Conservation (phyloP, 306 rosid species). For the Fragaria nilgerrensis region DNA sequence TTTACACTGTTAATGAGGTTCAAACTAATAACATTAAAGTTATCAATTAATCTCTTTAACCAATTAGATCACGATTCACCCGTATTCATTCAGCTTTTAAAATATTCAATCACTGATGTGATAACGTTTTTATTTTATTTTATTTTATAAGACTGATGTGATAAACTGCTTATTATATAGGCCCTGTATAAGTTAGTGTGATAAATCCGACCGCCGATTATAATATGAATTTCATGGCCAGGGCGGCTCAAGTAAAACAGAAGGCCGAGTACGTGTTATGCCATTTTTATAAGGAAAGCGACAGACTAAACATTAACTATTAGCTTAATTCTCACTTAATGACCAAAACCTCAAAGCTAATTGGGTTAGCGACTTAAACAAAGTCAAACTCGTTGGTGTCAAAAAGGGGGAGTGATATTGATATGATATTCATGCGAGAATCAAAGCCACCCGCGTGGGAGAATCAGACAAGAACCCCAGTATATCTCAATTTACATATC, state of each 20-base stretch:
- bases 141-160: too few species aligned
- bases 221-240: not conserved
- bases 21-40: too few species aligned
- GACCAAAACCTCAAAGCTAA: not conserved
- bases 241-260: not conserved
- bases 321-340: not conserved
- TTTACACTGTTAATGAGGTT: too few species aligned
- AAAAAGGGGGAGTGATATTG: conserved; percentile 11
- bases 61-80: too few species aligned
- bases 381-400: conserved; percentile 20
- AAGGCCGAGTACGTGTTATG: not conserved
- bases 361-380: not conserved
- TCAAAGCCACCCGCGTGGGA: conserved; percentile 32
- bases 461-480: conserved; percentile 17
- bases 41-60: too few species aligned
- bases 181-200: too few species aligned
- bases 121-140: too few species aligned
- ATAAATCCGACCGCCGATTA: not conserved
- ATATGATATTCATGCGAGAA: conserved; percentile 10
- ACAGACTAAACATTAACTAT: not conserved
- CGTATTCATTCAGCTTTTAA: too few species aligned
- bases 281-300: not conserved
- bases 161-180: too few species aligned
- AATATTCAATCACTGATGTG: too few species aligned
- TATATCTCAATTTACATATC: conserved; percentile 5